These are phyloP conservation scores for Mycena epipterygia DNA, from an alignment of 768 basidiomycete genomes.

Conservation along the genomic window DNA sequence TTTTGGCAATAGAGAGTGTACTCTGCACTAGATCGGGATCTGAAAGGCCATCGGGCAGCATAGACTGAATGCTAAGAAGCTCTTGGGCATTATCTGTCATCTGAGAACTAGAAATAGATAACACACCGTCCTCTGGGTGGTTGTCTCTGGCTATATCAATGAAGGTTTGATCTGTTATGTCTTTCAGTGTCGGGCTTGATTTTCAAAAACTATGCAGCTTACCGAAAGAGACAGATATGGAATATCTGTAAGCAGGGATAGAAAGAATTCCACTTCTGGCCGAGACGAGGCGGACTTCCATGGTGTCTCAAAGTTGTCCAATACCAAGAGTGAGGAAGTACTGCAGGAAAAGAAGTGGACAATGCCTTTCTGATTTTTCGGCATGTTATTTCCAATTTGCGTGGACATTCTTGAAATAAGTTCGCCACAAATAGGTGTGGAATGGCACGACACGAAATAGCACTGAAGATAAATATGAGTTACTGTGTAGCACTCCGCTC, in stretches of 20 bases:
- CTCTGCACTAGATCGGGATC: conserved; percentile 7
- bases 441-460: conserved; percentile 12
- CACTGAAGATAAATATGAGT: too few relatives aligned
- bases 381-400: background rate
- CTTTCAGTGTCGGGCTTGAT: too few relatives aligned
- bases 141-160: conserved; percentile 6
- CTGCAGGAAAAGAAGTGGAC: background rate
- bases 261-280: background rate
- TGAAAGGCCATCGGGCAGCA: conserved; percentile 9
- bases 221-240: background rate
- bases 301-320: conserved; percentile 22
- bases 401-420: background rate
- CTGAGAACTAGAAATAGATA: background rate
- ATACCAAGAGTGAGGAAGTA: background rate
- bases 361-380: too few relatives aligned
- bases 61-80: conserved; percentile 1
- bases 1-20: background rate
- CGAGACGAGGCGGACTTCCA: background rate
- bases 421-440: background rate
- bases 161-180: conserved; percentile 5
- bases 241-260: background rate
- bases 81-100: background rate
- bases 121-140: background rate
- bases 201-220: too few relatives aligned
- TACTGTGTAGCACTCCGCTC: too few relatives aligned